phyloP scores from a whole-genome alignment of 2,329 filamentous ascomycete genomes.

The Rutstroemia sp. region DNA sequence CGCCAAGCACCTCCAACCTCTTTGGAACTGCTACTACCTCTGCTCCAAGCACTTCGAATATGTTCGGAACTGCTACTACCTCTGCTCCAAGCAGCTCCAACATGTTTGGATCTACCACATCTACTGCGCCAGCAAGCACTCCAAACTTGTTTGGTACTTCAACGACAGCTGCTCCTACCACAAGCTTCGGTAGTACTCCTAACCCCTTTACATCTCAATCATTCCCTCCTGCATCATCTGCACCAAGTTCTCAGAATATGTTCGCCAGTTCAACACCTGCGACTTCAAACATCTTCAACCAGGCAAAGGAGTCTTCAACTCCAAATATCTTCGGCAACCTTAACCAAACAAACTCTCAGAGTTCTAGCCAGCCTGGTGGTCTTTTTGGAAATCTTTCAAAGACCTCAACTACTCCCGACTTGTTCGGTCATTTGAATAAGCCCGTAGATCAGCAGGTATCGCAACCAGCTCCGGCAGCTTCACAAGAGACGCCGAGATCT shows the following conservation, averaged over 20 bases:
- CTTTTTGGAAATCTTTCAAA: background rate
- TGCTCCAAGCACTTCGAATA: slow-evolving; percentile 1
- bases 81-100: background rate
- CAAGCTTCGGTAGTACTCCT: background rate
- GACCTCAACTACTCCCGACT: slow-evolving; percentile 4
- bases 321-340: slow-evolving; percentile 14
- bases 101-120: background rate
- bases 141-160: background rate
- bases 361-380: background rate
- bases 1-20: too few species aligned
- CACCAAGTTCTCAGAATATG: background rate
- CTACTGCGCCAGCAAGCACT: background rate
- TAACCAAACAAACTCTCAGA: slow-evolving; percentile 4
- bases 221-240: background rate
- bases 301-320: background rate
- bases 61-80: slow-evolving; percentile 5
- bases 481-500: background rate
- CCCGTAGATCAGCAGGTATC: slow-evolving; percentile 14
- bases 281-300: background rate
- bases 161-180: background rate
- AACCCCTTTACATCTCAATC: background rate
- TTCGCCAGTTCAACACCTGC: background rate
- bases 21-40: background rate
- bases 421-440: slow-evolving; percentile 19
- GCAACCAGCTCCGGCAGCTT: slow-evolving; percentile 10